Conservation (phyloP, 306 rosid species). For the Rosa chinensis region DNA sequence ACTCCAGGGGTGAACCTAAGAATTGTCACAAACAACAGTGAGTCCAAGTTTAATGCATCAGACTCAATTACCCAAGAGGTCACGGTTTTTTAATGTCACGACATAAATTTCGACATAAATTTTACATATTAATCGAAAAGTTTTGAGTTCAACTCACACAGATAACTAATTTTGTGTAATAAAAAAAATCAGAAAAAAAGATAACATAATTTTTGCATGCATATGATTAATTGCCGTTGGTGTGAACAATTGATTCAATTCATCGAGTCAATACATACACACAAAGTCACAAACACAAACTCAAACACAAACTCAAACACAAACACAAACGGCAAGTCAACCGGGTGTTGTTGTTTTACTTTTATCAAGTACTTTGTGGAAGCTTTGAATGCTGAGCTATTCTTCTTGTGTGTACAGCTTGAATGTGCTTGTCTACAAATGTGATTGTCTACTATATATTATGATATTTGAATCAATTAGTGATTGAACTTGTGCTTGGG, state of each 20-base stretch:
- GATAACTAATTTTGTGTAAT: too few species aligned
- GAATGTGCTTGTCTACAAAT: conserved; percentile 14
- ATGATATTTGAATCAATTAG: neutral
- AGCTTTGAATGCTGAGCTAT: conserved; percentile 26
- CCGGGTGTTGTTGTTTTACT: neutral
- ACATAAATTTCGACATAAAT: neutral
- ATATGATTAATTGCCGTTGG: neutral
- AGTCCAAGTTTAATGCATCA: neutral
- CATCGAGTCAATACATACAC: conserved; percentile 34
- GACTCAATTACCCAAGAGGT: neutral
- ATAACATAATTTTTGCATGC: neutral
- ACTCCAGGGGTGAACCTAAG: too few species aligned
- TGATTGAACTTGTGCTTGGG: conserved; percentile 39
- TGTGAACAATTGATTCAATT: conserved; percentile 10
- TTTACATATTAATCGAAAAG: too few species aligned
- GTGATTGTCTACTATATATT: neutral
- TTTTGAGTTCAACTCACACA: too few species aligned
- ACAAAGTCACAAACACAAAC: neutral
- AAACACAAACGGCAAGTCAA: conserved; percentile 35
- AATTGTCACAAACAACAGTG: neutral
- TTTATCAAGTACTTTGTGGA: neutral
- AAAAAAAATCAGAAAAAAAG: neutral
- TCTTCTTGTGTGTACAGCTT: conserved; percentile 11
- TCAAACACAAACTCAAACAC: conserved; percentile 5
- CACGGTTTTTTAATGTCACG: neutral